Conservation (phyloP, 306 rosid genomes). For the Cyamopsis tetragonoloba region DNA sequence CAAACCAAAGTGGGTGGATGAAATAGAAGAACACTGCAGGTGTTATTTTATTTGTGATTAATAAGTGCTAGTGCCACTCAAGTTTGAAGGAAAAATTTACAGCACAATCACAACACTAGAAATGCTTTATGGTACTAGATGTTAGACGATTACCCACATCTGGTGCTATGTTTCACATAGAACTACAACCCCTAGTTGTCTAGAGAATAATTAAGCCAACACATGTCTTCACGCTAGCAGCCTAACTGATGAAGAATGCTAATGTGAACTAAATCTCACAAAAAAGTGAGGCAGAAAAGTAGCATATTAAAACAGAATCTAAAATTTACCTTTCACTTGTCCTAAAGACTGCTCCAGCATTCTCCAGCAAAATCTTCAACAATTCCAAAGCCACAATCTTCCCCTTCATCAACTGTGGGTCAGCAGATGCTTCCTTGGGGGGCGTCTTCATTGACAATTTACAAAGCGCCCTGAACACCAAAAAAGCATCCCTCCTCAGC, state of each 20-base stretch:
- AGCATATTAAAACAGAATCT: neutral
- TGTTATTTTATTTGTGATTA: too few species aligned
- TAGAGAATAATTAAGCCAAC: constrained; percentile 12
- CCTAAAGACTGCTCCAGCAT: constrained; percentile 97
- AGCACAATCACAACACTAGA: neutral
- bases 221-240: neutral
- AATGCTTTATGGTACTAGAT: neutral
- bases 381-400: constrained; percentile 95
- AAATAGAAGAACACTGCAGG: too few species aligned
- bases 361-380: constrained; percentile 95
- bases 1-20: too few species aligned
- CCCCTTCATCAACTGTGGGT: constrained; percentile 94
- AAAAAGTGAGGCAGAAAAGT: neutral
- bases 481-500: constrained; percentile 88
- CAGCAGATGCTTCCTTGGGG: constrained; percentile 84
- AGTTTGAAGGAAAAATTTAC: neutral
- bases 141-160: neutral
- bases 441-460: constrained; percentile 97
- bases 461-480: constrained; percentile 97
- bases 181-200: neutral
- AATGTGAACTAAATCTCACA: neutral
- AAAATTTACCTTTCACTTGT: constrained; percentile 89
- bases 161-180: neutral
- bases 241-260: constrained; percentile 2
- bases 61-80: too few species aligned